A percentile compares a stretch with the other conserved stretches of the same genome.
Evolutionary conservation across 768 basidiomycete genomes (phyloP).

Genomic region (Tylopilus subfusipes): DNA sequence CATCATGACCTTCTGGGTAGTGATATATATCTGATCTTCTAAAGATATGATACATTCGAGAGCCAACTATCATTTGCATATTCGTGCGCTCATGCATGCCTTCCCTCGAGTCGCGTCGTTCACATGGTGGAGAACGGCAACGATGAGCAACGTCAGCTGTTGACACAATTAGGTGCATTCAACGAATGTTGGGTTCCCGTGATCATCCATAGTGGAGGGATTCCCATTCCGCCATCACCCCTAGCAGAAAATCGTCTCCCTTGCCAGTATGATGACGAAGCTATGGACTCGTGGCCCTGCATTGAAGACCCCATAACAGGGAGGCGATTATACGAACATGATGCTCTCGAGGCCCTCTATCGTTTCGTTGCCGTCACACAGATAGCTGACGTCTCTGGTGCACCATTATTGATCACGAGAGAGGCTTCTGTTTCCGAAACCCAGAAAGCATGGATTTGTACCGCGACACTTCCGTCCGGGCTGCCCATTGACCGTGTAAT

Average conservation of each 20-base stretch:
- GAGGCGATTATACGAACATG: constrained; percentile 52
- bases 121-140: constrained; percentile 63
- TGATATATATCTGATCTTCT: constrained; percentile 8
- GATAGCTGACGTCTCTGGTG: constrained; percentile 1
- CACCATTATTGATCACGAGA: constrained; percentile 21
- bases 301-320: constrained; percentile 64
- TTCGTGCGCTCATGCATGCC: constrained; percentile 45
- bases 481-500: constrained; percentile 39
- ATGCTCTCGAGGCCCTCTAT: constrained; percentile 56
- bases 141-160: constrained; percentile 48
- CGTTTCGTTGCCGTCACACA: constrained; percentile 39
- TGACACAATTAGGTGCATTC: constrained; percentile 42
- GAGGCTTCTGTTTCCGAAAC: constrained; percentile 22
- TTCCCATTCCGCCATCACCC: constrained; percentile 43
- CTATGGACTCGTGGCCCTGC: constrained; percentile 27
- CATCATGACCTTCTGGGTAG: background rate
- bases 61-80: constrained; percentile 60
- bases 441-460: constrained; percentile 40
- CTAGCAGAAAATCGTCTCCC: constrained; percentile 39
- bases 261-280: constrained; percentile 47
- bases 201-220: constrained; percentile 32
- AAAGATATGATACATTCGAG: constrained; percentile 46
- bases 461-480: constrained; percentile 44
- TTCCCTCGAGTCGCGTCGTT: constrained; percentile 50
- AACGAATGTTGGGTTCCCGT: constrained; percentile 51